Base-by-base conservation (phyloP, 305 asterid species). In the Striga hermonthica region DNA sequence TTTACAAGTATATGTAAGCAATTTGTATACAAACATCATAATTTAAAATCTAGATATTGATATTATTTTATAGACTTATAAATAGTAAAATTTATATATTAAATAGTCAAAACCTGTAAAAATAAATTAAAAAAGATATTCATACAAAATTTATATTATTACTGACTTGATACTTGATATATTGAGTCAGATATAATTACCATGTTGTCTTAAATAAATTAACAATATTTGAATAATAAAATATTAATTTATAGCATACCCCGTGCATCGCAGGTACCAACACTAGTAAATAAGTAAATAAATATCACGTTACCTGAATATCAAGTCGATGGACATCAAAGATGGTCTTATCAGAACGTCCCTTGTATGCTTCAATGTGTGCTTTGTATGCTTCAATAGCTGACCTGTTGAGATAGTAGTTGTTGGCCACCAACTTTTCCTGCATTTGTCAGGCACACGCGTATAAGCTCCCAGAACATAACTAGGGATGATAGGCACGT, bases 381-480 rank as follows among this genome's bases (percentile, higher is more conserved):
- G 55, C 55, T 49, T 49, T 49, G 55, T 49, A 49, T 49, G 55
- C 55, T 5, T 49, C 55, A 12, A 12, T 49, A 49, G 55, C 55
- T 49, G 53, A 47, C 13, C 53, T 47, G 53, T 47, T 47, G 15
- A 47, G 53, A 47, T 47, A 47, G 53, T 47, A 47, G 53, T 47
- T 47, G 53, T 47, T 47, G 53, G 15, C 53, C 53, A 47, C 53
- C 53, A 47, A 47, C 53, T 47, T 47, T 47, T 47, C 53, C 53
- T 47, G 53, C 53, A 47, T 47, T 47, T 47, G 31, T 12, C 53
- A 47, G 31, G n/a, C 53, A 47, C 13, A n/a, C 13, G 6, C 16
- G 13, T 5, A n/a, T 47, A 11, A 3, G 4, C 16, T 11, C 53
- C n/a, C 53, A 47, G 3, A 5, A 45, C 50, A 45, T 13, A 45